Percentiles rank a stretch among this genome's conserved stretches.
Conservation (phyloP, 1,284 basidiomycete genomes). For the Sparassis latifolia region DNA sequence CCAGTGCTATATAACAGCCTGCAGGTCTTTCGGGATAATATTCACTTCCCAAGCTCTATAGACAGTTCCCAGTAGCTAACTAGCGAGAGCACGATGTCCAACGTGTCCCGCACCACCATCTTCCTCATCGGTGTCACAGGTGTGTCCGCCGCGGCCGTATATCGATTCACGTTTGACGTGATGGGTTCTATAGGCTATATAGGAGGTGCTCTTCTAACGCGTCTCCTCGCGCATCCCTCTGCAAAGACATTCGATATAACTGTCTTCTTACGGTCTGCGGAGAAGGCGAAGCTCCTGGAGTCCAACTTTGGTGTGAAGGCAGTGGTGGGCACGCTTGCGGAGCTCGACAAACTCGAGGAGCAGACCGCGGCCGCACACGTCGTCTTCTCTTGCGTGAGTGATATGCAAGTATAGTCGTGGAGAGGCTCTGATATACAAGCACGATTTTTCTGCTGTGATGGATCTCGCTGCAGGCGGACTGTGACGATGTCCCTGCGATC, state of each 20-base stretch:
- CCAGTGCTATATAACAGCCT: background rate
- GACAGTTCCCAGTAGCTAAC: background rate
- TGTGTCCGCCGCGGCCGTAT: background rate
- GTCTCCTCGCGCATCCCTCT: constrained; percentile 35
- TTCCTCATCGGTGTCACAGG: constrained; percentile 4
- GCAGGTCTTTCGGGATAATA: background rate
- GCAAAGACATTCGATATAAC: constrained; percentile 33
- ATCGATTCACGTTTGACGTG: background rate
- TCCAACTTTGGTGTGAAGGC: constrained; percentile 21
- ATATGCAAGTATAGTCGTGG: constrained; percentile 9
- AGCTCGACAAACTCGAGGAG: constrained; percentile 23
- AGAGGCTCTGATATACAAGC: constrained; percentile 18
- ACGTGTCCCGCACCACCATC: background rate
- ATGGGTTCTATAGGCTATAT: constrained; percentile 7
- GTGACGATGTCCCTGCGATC: constrained; percentile 33
- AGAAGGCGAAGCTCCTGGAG: constrained; percentile 29
- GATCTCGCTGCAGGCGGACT: constrained; percentile 31
- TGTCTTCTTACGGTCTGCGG: constrained; percentile 33
- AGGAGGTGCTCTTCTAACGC: constrained; percentile 13
- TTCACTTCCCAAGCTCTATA: background rate
- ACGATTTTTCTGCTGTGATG: background rate
- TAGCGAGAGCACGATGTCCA: background rate
- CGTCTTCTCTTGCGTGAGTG: constrained; percentile 37
- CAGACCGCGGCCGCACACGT: constrained; percentile 37
- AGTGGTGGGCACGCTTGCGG: constrained; percentile 26